A percentile compares a stretch with the other conserved stretches of the same genome.
Conservation (phyloP, 1,284 basidiomycete genomes). For the Exobasidium cylindrosporum region DNA sequence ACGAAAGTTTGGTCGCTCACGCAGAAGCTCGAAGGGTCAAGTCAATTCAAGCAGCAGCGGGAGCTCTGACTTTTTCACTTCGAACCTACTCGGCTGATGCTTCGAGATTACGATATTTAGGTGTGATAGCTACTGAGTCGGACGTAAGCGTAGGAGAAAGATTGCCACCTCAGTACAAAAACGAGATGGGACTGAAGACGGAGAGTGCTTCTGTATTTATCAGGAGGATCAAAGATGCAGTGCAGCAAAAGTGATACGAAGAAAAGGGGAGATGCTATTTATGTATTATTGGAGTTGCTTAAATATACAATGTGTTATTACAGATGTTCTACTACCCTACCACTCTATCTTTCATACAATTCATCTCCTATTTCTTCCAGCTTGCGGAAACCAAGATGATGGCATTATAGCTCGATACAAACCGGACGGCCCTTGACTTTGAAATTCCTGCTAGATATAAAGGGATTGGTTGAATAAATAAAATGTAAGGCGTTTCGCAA, state of each 20-base stretch:
- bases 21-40: neutral
- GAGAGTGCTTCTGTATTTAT: conserved; percentile 10
- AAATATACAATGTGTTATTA: neutral
- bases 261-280: neutral
- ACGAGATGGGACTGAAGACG: conserved; percentile 8
- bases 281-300: neutral
- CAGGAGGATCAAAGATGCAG: neutral
- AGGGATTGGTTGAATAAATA: neutral
- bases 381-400: conserved; percentile 1
- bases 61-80: neutral
- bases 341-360: no score
- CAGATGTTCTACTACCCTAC: no score
- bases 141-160: neutral
- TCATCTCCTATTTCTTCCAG: neutral
- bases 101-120: conserved; percentile 4
- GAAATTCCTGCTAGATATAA: conserved; percentile 6
- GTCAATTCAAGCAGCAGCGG: neutral
- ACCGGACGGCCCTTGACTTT: neutral
- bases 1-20: neutral
- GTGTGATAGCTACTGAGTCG: neutral
- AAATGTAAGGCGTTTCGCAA: neutral
- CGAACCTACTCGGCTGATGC: neutral
- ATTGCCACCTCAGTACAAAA: conserved; percentile 1
- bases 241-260: neutral
- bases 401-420: conserved; percentile 3